Evolutionary conservation across 2,329 filamentous ascomycete genomes (phyloP).

Genomic region (Aspergillus eucalypticola): DNA sequence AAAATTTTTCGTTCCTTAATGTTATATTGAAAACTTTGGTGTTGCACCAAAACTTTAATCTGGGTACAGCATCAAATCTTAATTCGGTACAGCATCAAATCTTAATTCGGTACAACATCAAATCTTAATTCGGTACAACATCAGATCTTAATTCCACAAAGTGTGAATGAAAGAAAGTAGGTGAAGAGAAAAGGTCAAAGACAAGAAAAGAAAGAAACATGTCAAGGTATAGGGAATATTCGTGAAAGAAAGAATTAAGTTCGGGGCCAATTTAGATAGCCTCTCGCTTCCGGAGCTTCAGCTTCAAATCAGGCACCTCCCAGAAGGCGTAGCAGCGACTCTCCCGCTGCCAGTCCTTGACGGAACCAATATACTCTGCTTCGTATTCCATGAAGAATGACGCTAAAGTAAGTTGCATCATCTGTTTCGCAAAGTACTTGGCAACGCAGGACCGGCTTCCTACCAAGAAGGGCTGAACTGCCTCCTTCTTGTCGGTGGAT

Average conservation of each 20-base stretch:
- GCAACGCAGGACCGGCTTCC: conserved; percentile 29
- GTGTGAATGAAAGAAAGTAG: not conserved
- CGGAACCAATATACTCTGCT: conserved; percentile 23
- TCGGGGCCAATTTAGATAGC: not conserved
- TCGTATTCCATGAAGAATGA: conserved; percentile 29
- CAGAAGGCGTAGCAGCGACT: conserved; percentile 30
- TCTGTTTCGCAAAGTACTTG: conserved; percentile 31
- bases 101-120: too few species aligned
- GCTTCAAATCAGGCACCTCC: conserved; percentile 26
- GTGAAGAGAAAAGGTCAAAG: not conserved
- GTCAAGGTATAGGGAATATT: too few species aligned
- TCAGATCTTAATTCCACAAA: not conserved
- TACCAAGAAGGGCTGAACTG: conserved; percentile 28
- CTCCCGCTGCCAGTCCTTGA: conserved; percentile 27
- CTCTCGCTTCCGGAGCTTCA: conserved; percentile 15
- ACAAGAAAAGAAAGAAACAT: not conserved
- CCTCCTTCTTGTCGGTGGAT: conserved; percentile 26
- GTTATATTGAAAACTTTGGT: conserved; percentile 4
- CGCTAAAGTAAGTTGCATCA: conserved; percentile 26
- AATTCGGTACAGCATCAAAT: conserved; percentile 1
- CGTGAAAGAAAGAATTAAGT: not conserved
- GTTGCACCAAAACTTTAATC: conserved; percentile 4
- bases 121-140: too few species aligned
- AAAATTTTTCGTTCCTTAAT: not conserved
- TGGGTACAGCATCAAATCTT: conserved; percentile 4